Base-by-base conservation (phyloP, 2,329 filamentous ascomycete genomes). In the Lasiodiplodia theobromae region DNA sequence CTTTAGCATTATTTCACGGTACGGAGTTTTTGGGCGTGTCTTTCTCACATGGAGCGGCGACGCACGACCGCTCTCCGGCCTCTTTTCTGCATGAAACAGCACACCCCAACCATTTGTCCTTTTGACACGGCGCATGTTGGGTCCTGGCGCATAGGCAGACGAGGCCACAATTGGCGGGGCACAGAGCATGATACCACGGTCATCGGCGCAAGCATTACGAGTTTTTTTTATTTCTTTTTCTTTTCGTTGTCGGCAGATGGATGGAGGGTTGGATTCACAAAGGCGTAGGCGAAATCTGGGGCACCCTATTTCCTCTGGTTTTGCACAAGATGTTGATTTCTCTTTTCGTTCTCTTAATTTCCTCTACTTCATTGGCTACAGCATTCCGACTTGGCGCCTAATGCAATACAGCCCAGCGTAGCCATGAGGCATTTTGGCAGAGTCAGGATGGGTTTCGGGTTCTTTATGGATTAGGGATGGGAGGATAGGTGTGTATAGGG, bases 171-270 rank as follows among this genome's bases (percentile, higher is more conserved):
- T 28, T 52, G 54, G 65, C 60, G 47, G 54, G 38, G 60, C 52
- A 53, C 53, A 67, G 54, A 67, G 65, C 65, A 67, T 67, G 65
- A 67, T 67, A 60, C 54, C 65, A 67, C 65, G 65, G 65, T 60
- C 65, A 67, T 52, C 18, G 65, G 65, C 65, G 65, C 54, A 67
- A 67, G 54, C 56, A 58, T 58, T 52, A 60, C 54, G 47, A 67
- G 54, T 40, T 38, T 52, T 64, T 31, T 16, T 34, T 51, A 34
- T 63, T 37, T 21, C 16, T 34, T 21, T 44, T 56, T 37, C 34
- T 31, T 56, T 37, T 11, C 11, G 5, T 37, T 40, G 4, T 53
- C 12, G 11, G 34, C 31, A 16, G 60, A 38, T 28, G n/a, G 44
- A 40, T 4, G 40, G n/a, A 52, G n/a, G 47, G n/a, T 6, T 28